Evolutionary conservation across 495 filamentous ascomycete genomes (phyloP).

Genomic region (Penicillium verhagenii): DNA sequence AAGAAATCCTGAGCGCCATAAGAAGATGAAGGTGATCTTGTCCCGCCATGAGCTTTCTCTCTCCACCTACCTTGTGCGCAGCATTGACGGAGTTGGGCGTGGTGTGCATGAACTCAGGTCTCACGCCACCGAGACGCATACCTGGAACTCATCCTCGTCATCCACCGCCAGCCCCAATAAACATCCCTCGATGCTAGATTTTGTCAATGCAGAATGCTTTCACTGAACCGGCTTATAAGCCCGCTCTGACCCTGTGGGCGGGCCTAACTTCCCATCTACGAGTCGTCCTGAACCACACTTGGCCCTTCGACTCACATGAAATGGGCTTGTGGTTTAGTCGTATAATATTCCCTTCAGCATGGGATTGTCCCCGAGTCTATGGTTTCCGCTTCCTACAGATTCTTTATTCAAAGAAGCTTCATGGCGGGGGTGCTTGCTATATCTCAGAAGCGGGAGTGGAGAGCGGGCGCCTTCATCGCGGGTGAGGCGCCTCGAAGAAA

Average conservation of each 20-base stretch:
- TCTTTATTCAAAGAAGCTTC: neutral
- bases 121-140: conserved; percentile 10
- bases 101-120: conserved; percentile 11
- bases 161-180: neutral
- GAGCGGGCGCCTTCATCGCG: neutral
- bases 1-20: conserved; percentile 19
- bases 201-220: conserved; percentile 24
- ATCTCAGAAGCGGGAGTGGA: neutral
- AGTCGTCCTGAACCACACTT: conserved; percentile 8
- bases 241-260: neutral
- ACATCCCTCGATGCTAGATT: conserved; percentile 31
- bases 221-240: neutral
- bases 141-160: conserved; percentile 25
- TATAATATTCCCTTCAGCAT: conserved; percentile 48
- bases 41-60: conserved; percentile 34
- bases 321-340: conserved; percentile 47
- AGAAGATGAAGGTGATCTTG: conserved; percentile 38
- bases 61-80: conserved; percentile 21
- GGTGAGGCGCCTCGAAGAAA: neutral
- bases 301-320: conserved; percentile 2
- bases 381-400: conserved; percentile 11
- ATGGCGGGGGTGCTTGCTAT: too few species aligned
- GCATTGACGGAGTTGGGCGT: conserved; percentile 19
- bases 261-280: neutral
- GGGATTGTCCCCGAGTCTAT: conserved; percentile 55